These are phyloP conservation scores for Fennellomyces sp. DNA, from an alignment of 371 early-diverging fungal genomes.

Conservation along the genomic window DNA sequence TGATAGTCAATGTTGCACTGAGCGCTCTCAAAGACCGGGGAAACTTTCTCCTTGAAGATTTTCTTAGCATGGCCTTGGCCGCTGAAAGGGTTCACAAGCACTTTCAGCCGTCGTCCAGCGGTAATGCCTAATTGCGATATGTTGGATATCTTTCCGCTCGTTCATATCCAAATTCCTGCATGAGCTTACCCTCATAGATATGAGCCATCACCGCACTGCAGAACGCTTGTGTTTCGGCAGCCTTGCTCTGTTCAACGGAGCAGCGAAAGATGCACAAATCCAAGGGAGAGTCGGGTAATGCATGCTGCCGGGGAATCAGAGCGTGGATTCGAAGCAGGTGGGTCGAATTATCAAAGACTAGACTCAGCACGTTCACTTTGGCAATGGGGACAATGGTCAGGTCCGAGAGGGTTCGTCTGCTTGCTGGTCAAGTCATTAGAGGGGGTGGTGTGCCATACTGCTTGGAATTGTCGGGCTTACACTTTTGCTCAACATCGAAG, in stretches of 20 bases:
- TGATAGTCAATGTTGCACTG: constrained; percentile 58
- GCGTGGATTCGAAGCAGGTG: constrained; percentile 34
- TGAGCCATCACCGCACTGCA: constrained; percentile 24
- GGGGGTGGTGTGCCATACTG: neutral
- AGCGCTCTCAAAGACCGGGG: constrained; percentile 70
- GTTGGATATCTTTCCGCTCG: constrained; percentile 1
- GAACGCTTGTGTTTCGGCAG: constrained; percentile 26
- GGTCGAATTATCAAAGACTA: constrained; percentile 22
- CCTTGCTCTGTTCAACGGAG: constrained; percentile 23
- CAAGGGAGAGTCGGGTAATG: constrained; percentile 27
- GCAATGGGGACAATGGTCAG: constrained; percentile 45
- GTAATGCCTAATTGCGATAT: constrained; percentile 21
- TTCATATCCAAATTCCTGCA: too few relatives aligned
- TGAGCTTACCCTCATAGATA: constrained; percentile 38
- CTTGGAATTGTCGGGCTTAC: constrained; percentile 26
- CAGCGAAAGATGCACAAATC: constrained; percentile 38
- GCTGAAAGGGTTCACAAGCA: constrained; percentile 77
- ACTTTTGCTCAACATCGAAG: constrained; percentile 29
- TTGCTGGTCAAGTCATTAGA: constrained; percentile 1
- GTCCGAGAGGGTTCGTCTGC: constrained; percentile 30
- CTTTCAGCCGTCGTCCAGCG: constrained; percentile 46
- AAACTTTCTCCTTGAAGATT: constrained; percentile 60
- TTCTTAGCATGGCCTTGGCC: constrained; percentile 69
- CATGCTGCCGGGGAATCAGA: constrained; percentile 41
- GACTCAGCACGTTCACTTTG: constrained; percentile 30